Evolutionary conservation across 2,329 filamentous ascomycete species (phyloP).

Genomic region (Cordyceps militaris): DNA sequence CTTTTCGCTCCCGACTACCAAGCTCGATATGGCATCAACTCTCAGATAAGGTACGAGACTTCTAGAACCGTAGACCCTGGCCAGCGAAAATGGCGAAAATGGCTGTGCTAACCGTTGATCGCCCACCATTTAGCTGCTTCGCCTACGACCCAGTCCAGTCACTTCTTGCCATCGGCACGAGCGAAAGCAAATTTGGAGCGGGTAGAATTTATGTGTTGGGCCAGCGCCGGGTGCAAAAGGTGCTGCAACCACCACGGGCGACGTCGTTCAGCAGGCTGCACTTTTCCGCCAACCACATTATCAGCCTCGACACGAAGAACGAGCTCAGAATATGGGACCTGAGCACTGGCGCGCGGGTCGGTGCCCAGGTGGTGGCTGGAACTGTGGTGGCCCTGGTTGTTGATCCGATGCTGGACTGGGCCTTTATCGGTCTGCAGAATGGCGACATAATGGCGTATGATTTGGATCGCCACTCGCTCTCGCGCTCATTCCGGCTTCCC

Average conservation of each 20-base stretch:
- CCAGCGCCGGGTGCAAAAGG: constrained; percentile 69
- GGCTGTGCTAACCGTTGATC: constrained; percentile 12
- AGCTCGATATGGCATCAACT: constrained; percentile 74
- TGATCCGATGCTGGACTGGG: constrained; percentile 91
- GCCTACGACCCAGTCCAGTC: constrained; percentile 93
- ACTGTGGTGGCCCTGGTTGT: constrained; percentile 67
- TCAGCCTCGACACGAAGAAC: constrained; percentile 79
- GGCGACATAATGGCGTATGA: constrained; percentile 92
- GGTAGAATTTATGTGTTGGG: constrained; percentile 89
- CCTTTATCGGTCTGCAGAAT: constrained; percentile 72
- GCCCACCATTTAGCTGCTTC: constrained; percentile 52
- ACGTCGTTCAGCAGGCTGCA: constrained; percentile 71
- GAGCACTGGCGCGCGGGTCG: constrained; percentile 57
- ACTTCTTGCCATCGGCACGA: constrained; percentile 84
- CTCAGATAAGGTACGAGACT: constrained; percentile 58
- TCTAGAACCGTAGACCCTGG: background rate
- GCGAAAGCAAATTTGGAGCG: constrained; percentile 74
- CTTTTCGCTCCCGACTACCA: constrained; percentile 80
- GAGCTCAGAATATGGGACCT: constrained; percentile 81
- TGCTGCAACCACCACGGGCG: constrained; percentile 62
- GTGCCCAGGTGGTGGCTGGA: constrained; percentile 69
- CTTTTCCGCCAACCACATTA: constrained; percentile 78
- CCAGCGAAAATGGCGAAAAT: constrained; percentile 9
- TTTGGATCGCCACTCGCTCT: constrained; percentile 68
- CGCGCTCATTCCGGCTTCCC: constrained; percentile 68